Base-by-base conservation (phyloP, 495 filamentous ascomycete species). In the Penicillium maclennaniae region DNA sequence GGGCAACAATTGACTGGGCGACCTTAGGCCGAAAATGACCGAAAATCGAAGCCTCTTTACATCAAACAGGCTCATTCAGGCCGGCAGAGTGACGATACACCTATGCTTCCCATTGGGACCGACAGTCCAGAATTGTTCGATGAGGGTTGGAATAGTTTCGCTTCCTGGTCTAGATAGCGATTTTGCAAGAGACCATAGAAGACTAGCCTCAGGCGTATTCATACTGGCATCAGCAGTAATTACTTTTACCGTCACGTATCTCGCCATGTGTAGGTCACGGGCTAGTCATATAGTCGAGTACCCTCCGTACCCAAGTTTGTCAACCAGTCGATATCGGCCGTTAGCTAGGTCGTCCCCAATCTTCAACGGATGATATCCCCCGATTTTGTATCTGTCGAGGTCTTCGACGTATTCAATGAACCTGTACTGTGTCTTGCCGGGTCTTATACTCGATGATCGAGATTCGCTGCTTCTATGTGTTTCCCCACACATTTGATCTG, bases 261-360 rank as follows among this genome's bases (percentile, higher is more conserved):
- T 51, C 7, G 39, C 45, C 28, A n/a, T 43, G 40, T 17, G 53
- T 38, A 44, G 20, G 42, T 77, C 71, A 9, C 54, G 55, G 43
- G 69, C 71, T 23, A 79, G 69, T 74, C 73, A 78, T 37, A 69
- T 63, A 17, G 75, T 77, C 4, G 71, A 76, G 57, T 67, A 77
- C 12, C 63, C 55, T 55, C 74, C 74, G 43, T 64, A 58, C 0
- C 74, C 75, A 23, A 78, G 66, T 43, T 77, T 77, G 46, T 75
- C 58, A 16, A 74, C 62, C 1, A 76, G 49, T 27, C 51, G 58
- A 48, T 75, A 78, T 14, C 66, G 66, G 19, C 58, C 59, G 4
- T 69, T 46, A 39, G 69, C 40, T 20, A 71, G 51, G 2, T 47
- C 28, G 21, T 76, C 74, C 5, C 67, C 65, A n/a, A 77, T 56